Evolutionary conservation across 306 rosid species (phyloP), one percentile per base, ranked within the genome.

Genomic region (Elaeagnus macrophylla): DNA sequence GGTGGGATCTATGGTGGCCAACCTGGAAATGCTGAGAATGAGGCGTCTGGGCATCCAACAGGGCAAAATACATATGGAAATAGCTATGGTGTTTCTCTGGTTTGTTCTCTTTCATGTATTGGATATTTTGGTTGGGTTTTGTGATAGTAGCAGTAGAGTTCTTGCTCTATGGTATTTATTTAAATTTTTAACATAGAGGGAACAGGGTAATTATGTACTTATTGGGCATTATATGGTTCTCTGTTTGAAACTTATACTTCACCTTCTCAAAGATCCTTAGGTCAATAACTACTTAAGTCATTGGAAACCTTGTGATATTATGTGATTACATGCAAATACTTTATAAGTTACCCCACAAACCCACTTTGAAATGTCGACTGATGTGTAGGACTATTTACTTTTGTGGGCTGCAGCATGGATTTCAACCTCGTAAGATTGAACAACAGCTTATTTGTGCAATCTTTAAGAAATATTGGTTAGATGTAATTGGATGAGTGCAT

Each of bases 31-130:
- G 80, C 80, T 59, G 89, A 84, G 59, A 84, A 58, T 39, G 94
- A 86, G 54, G 75, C 85, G 60, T 72, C 95, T 62, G 86, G 77
- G 68, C 76, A 61, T 60, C 76, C 77, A 53, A 65, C 57, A 25
- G 94, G 80, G 60, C 97, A 90, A 80, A 91, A 79, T 79, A 66
- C 77, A 53, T 82, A 78, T 67, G 94, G 82, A 77, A 89, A 84
- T 62, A 68, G 88, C 75, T 93, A 87, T 74, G 73, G 69, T 61
- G 69, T 54, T 73, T 40, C 71, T 50, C 96, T 80, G 95, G 97
- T 91, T 66, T 76, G 84, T 75, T 60, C 61, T 53, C 59, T 69
- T 67, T 66, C 59, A 41, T 66, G 57, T 70, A 39, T 54, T 61
- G 32, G 32, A 25, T 25, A 25, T 25, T 25, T 25, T 25, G 4